Evolutionary conservation across 768 basidiomycete species (phyloP), one percentile per base, ranked within the genome.

Genomic region (Pulveroboletus sp.): DNA sequence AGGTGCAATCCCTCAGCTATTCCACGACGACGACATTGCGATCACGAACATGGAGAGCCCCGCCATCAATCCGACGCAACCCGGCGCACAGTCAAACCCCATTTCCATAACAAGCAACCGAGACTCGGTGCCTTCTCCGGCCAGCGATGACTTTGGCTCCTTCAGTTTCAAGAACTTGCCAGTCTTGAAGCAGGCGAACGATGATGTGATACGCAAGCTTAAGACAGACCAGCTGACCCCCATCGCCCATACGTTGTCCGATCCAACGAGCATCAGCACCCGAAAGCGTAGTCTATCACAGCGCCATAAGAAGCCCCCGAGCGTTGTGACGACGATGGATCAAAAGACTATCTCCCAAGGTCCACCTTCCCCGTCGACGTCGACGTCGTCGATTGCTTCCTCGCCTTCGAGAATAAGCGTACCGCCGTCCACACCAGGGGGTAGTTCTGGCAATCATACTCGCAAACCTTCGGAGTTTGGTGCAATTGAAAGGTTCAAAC

Each of bases 111-210:
- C 62, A 39, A 75, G 77, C 45, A 75, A 57, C 31, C 67, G 69
- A 31, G 75, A 78, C 10, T 61, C 64, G 6, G 72, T 69, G 15
- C 64, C 71, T 6, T 79, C 85, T 27, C 78, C 83, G 31, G 79
- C 79, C 15, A 82, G 80, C 56, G 92, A 95, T 60, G 94, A 97
- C 62, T 99, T 98, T 70, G 96, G 96, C 18, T 85, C 92, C 0
- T 99, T 99, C 75, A 93, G 87, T 70, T 99, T 93, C 80, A 97
- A 97, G 77, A 99, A 99, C 64, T 69, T 97, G 37, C 92, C 92
- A 0, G 81, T 96, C 7, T 73, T 98, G 68, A 99, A 98, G 72
- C 93, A 97, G 69, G 93, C 92, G 15, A 99, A 99, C 66, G 96
- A 99, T 69, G 94, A 98, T 64, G 85, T 98, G 58, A 96, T 99